phyloP scores from a whole-genome alignment of 192 early-diverging fungal genomes.

The Umbelopsis sp. region DNA sequence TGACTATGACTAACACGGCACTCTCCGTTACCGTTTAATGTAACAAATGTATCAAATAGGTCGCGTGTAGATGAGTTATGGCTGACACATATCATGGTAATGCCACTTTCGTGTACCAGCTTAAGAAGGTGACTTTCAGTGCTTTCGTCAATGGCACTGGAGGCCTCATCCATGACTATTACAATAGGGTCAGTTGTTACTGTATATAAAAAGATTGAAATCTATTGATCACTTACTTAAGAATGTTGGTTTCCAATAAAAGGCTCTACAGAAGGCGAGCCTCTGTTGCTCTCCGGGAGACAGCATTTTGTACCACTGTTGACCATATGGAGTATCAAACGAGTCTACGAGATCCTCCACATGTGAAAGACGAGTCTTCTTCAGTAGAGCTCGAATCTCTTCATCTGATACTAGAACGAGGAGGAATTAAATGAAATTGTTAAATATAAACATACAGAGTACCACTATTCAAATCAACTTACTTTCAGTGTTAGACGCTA shows the following conservation, averaged over 20 bases:
- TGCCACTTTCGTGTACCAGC: conserved; percentile 59
- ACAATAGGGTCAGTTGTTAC: conserved; percentile 24
- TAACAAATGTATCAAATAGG: conserved; percentile 18
- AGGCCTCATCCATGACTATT: conserved; percentile 68
- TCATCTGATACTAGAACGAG: conserved; percentile 44
- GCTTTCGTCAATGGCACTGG: conserved; percentile 61
- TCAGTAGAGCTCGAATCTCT: conserved; percentile 39
- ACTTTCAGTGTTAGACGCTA: conserved; percentile 32
- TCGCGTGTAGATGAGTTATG: conserved; percentile 57
- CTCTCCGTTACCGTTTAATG: conserved; percentile 10
- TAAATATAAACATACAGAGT: conserved; percentile 22
- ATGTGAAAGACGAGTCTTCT: conserved; percentile 42
- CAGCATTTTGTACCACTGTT: conserved; percentile 67
- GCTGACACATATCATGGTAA: conserved; percentile 90
- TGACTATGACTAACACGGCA: background rate
- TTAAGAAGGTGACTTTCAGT: conserved; percentile 60
- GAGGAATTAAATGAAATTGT: background rate
- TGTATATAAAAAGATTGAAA: background rate
- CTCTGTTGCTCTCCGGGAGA: conserved; percentile 81
- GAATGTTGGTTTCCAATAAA: conserved; percentile 74
- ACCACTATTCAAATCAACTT: conserved; percentile 14
- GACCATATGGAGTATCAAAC: conserved; percentile 46
- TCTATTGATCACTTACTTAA: conserved; percentile 46
- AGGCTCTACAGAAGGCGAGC: conserved; percentile 67
- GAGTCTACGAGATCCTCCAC: conserved; percentile 36